Conservation (phyloP, 192 early-diverging fungal species). For the Backusella luteola region DNA sequence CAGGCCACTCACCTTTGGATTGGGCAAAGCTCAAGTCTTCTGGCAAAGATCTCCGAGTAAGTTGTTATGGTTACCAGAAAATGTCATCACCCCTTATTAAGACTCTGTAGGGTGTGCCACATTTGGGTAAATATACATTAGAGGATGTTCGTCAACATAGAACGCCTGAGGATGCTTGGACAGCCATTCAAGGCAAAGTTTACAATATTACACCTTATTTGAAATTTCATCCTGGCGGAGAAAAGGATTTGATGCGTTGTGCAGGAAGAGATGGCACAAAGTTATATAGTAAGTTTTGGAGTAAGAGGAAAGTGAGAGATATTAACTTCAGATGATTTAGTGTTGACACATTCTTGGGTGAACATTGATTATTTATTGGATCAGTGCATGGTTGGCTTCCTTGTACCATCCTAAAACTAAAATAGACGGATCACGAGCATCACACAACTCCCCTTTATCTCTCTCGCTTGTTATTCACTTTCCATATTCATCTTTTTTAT, state of each 20-base stretch:
- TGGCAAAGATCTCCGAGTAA: constrained; percentile 67
- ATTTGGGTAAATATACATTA: constrained; percentile 62
- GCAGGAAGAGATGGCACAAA: background rate
- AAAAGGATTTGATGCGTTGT: constrained; percentile 68
- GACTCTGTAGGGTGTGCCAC: constrained; percentile 46
- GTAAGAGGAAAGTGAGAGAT: background rate
- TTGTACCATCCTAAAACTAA: constrained; percentile 28
- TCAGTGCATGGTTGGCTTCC: constrained; percentile 71
- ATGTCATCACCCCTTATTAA: too few species aligned
- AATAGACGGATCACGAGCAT: background rate
- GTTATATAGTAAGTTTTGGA: background rate
- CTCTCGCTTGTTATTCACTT: background rate
- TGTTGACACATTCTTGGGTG: constrained; percentile 90
- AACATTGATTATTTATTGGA: constrained; percentile 89
- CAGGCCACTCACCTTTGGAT: constrained; percentile 88
- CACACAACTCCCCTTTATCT: background rate
- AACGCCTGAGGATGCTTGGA: constrained; percentile 82
- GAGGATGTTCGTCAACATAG: constrained; percentile 77
- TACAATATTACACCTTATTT: constrained; percentile 91
- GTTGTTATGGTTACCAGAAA: background rate
- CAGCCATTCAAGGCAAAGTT: constrained; percentile 83
- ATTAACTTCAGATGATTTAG: constrained; percentile 26
- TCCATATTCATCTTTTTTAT: background rate
- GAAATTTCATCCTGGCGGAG: constrained; percentile 91
- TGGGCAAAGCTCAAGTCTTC: constrained; percentile 86